Percentiles rank a stretch among this genome's conserved stretches.
Conservation (phyloP, 129 eudicot genomes). For the Pittosporum tobira region DNA sequence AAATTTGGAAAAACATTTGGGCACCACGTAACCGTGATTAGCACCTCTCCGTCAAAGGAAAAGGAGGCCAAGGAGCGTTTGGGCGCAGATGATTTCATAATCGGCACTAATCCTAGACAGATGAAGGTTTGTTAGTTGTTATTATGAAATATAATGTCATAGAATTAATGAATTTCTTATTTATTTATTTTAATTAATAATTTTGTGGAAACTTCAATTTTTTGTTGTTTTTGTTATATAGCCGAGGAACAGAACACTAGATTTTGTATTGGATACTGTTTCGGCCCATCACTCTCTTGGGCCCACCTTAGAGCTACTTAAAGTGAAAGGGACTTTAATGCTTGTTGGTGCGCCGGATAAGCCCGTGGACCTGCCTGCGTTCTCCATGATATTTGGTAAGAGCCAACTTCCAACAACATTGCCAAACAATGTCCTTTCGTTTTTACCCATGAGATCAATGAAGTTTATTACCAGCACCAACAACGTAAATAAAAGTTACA, state of each 20-base stretch:
- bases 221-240: constrained; percentile 2
- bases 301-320: constrained; percentile 57
- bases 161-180: no score
- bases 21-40: constrained; percentile 78
- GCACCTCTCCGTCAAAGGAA: constrained; percentile 84
- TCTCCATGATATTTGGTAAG: constrained; percentile 74
- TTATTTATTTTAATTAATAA: no score
- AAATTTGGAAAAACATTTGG: constrained; percentile 86
- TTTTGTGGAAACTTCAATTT: neutral
- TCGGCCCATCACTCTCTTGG: constrained; percentile 82
- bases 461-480: no score
- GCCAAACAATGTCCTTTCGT: no score
- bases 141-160: no score
- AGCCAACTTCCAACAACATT: neutral
- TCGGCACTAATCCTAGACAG: constrained; percentile 53
- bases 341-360: constrained; percentile 89
- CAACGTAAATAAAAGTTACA: no score
- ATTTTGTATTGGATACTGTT: constrained; percentile 75
- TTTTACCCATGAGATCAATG: no score
- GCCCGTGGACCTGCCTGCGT: constrained; percentile 77
- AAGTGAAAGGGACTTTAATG: constrained; percentile 64
- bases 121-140: constrained; percentile 46
- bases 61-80: constrained; percentile 50
- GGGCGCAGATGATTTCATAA: constrained; percentile 73
- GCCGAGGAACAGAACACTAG: constrained; percentile 62